These are phyloP conservation scores for Phytopythium kandeliae DNA, from an alignment of 352 stramenopile species.

Conservation along the genomic window DNA sequence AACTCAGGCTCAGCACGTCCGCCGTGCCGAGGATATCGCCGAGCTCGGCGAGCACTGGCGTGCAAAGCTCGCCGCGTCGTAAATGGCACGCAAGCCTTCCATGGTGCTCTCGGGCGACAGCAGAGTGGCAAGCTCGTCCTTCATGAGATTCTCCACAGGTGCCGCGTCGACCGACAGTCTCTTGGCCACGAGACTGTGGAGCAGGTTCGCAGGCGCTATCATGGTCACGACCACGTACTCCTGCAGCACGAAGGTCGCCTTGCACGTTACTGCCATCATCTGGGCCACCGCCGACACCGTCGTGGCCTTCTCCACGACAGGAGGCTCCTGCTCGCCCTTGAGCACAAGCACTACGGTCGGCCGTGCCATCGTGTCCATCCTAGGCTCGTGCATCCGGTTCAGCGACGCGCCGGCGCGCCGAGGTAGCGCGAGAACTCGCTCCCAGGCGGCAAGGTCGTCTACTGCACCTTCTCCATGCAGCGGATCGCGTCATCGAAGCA, in stretches of 20 bases:
- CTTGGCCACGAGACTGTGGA: slow-evolving; percentile 86
- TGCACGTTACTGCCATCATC: slow-evolving; percentile 83
- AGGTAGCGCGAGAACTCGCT: slow-evolving; percentile 79
- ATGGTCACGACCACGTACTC: slow-evolving; percentile 72
- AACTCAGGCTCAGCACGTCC: slow-evolving; percentile 84
- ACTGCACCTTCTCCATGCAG: slow-evolving; percentile 83
- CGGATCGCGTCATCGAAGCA: slow-evolving; percentile 86
- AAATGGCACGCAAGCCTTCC: slow-evolving; percentile 78
- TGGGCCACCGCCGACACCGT: slow-evolving; percentile 67
- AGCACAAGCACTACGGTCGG: slow-evolving; percentile 77
- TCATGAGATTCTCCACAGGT: slow-evolving; percentile 83
- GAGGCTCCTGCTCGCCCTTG: slow-evolving; percentile 74
- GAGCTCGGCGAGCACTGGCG: slow-evolving; percentile 73
- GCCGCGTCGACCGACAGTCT: slow-evolving; percentile 67
- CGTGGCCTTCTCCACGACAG: slow-evolving; percentile 68
- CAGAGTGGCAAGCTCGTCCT: slow-evolving; percentile 71
- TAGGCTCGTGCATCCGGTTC: slow-evolving; percentile 67
- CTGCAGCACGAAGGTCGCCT: slow-evolving; percentile 79
- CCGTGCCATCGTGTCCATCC: slow-evolving; percentile 89
- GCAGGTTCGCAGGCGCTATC: slow-evolving; percentile 81
- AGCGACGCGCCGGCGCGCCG: slow-evolving; percentile 51
- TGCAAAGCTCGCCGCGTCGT: slow-evolving; percentile 81
- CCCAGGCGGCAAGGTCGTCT: slow-evolving; percentile 71
- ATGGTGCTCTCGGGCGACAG: slow-evolving; percentile 71
- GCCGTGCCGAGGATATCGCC: slow-evolving; percentile 84